Conservation (phyloP, 805 yeast species). For the Lachancea nothofagi region DNA sequence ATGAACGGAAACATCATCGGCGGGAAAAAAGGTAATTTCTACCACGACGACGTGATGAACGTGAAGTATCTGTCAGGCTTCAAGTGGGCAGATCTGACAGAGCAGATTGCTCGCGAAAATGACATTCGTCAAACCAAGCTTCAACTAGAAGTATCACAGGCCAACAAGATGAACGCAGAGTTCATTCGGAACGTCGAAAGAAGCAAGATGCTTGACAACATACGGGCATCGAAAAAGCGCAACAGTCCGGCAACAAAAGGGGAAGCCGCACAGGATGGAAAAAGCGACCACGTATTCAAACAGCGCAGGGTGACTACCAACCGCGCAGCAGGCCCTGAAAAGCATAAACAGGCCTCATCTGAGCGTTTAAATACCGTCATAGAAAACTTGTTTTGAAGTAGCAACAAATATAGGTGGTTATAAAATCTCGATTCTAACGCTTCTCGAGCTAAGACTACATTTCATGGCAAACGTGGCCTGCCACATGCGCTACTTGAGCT, state of each 20-base stretch:
- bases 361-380: slow-evolving; percentile 41
- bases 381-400: slow-evolving; percentile 43
- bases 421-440: too few relatives aligned
- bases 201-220: slow-evolving; percentile 72
- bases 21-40: slow-evolving; percentile 85
- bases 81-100: slow-evolving; percentile 93
- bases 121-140: slow-evolving; percentile 84
- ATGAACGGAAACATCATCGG: slow-evolving; percentile 86
- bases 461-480: too few relatives aligned
- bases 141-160: slow-evolving; percentile 84
- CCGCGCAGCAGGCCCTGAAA: slow-evolving; percentile 55
- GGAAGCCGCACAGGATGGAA: slow-evolving; percentile 20
- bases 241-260: not conserved
- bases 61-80: slow-evolving; percentile 85
- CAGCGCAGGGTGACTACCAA: slow-evolving; percentile 66
- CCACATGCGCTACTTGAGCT: too few relatives aligned
- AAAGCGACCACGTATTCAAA: slow-evolving; percentile 42
- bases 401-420: slow-evolving; percentile 10
- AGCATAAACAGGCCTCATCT: slow-evolving; percentile 35
- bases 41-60: slow-evolving; percentile 90
- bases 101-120: slow-evolving; percentile 84
- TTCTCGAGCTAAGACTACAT: too few relatives aligned
- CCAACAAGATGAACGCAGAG: slow-evolving; percentile 77
- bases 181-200: slow-evolving; percentile 80
- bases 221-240: slow-evolving; percentile 36